Evolutionary conservation across 768 basidiomycete species (phyloP).

Genomic region (Lactifluus volemus): DNA sequence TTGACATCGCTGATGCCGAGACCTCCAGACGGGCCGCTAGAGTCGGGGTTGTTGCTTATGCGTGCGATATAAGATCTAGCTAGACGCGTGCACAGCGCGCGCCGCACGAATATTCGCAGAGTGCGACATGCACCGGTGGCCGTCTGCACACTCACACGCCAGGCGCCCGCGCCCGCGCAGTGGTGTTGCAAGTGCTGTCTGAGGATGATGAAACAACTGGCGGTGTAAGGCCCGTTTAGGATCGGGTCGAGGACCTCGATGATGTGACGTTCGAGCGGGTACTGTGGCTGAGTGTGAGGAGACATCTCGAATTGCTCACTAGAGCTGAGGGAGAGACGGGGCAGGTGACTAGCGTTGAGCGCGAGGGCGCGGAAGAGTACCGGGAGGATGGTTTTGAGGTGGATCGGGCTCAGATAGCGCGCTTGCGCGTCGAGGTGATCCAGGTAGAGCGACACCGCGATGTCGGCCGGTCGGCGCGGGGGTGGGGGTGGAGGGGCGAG

Average conservation of each 20-base stretch:
- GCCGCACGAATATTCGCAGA: conserved; percentile 54
- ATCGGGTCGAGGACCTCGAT: conserved; percentile 48
- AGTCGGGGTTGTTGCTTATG: conserved; percentile 33
- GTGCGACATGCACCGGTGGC: conserved; percentile 36
- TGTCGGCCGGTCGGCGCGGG: conserved; percentile 43
- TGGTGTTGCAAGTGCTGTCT: conserved; percentile 52
- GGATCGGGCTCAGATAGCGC: conserved; percentile 46
- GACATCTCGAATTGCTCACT: conserved; percentile 25
- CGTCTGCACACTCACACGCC: conserved; percentile 21
- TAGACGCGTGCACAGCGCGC: conserved; percentile 49
- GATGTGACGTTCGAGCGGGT: conserved; percentile 44
- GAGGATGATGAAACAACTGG: conserved; percentile 55
- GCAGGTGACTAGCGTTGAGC: conserved; percentile 56
- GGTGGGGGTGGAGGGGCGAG: conserved; percentile 24
- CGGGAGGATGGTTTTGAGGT: conserved; percentile 52
- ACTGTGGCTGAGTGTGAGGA: conserved; percentile 9
- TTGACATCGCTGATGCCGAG: conserved; percentile 35
- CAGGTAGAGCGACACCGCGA: conserved; percentile 55
- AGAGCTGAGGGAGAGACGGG: conserved; percentile 50
- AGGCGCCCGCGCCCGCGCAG: conserved; percentile 24
- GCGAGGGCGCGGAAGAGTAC: conserved; percentile 65
- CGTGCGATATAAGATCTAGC: conserved; percentile 58
- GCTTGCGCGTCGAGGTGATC: conserved; percentile 53
- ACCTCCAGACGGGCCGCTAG: neutral
- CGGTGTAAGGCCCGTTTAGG: conserved; percentile 56